A percentile compares a stretch with the other conserved stretches of the same genome.
Conservation (phyloP, 768 basidiomycete species). For the Phlegmacium glaucopus region DNA sequence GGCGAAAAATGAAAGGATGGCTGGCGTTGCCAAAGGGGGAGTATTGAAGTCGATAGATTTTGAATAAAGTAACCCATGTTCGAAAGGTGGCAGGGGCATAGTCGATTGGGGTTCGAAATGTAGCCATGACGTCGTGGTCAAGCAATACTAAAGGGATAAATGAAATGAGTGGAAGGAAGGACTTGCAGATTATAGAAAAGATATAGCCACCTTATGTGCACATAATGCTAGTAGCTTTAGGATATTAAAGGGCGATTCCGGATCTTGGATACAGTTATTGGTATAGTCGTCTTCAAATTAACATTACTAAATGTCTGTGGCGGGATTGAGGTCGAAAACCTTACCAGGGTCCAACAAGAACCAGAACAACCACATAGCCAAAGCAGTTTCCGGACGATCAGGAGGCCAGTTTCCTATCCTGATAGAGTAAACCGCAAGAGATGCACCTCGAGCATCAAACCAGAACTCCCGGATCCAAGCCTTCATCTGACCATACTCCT, state of each 20-base stretch:
- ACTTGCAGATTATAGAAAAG: conserved; percentile 3
- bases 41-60: conserved; percentile 44
- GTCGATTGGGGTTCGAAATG: conserved; percentile 42
- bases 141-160: conserved; percentile 47
- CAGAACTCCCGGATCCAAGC: conserved; percentile 65
- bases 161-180: no score
- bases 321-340: conserved; percentile 14
- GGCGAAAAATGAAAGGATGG: conserved; percentile 67
- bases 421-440: conserved; percentile 40
- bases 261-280: conserved; percentile 30
- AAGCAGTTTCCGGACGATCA: conserved; percentile 45
- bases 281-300: conserved; percentile 45
- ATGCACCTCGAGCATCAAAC: conserved; percentile 59
- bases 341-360: conserved; percentile 60
- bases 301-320: not conserved
- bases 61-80: conserved; percentile 39
- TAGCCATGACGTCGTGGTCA: conserved; percentile 56
- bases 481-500: conserved; percentile 62
- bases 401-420: conserved; percentile 53
- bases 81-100: conserved; percentile 13
- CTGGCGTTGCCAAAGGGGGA: conserved; percentile 65
- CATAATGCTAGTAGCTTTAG: conserved; percentile 64
- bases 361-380: conserved; percentile 83
- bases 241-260: conserved; percentile 45
- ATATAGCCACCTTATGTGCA: conserved; percentile 48